Percentiles rank a stretch among this genome's conserved stretches.
Evolutionary conservation across 768 basidiomycete species (phyloP).

Genomic region (Phlebiopsis flavidoalba): DNA sequence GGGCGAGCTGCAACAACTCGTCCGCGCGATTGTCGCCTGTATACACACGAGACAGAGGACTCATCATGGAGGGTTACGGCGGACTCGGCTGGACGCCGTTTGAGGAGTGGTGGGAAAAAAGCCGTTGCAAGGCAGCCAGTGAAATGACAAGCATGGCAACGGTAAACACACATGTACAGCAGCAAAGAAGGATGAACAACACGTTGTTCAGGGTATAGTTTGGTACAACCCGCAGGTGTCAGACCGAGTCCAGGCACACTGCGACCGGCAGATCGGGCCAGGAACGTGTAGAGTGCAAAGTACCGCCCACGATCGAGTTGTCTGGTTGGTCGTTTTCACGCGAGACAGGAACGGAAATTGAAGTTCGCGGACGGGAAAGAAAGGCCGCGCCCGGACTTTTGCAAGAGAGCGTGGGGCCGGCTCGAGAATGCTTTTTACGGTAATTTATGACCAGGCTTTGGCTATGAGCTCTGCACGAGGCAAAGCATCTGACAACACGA

Average conservation of each 20-base stretch:
- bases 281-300: no score
- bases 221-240: neutral
- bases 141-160: neutral
- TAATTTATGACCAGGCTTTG: no score
- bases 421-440: no score
- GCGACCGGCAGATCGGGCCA: no score
- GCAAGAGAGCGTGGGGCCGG: no score
- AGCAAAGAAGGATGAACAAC: neutral
- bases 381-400: no score
- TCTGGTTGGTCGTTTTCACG: no score
- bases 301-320: no score
- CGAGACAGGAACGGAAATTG: no score
- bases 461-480: no score
- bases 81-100: constrained; percentile 64
- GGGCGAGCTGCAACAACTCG: constrained; percentile 59
- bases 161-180: neutral
- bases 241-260: neutral
- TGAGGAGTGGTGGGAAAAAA: constrained; percentile 77
- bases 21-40: constrained; percentile 77
- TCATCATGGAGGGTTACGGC: constrained; percentile 39
- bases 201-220: neutral
- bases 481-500: no score
- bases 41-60: constrained; percentile 68
- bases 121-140: constrained; percentile 29
- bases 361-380: no score